Base-by-base conservation (phyloP, 1,284 basidiomycete genomes). In the Entoloma clypeatum region DNA sequence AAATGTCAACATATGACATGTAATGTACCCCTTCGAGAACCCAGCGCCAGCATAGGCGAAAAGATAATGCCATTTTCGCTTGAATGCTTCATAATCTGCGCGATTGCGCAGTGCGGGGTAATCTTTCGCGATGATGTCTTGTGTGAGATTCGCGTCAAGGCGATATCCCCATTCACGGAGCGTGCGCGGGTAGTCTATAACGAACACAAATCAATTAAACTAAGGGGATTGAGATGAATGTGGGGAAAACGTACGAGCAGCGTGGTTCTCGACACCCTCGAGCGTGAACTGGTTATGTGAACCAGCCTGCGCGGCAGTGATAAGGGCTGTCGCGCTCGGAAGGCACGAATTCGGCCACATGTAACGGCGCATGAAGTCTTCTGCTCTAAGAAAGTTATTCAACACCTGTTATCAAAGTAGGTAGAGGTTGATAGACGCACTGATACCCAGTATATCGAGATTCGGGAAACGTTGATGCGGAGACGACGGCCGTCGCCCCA, bases 341-440 rank as follows among this genome's bases (percentile, higher is more conserved):
- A 92, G 67, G 61, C 86, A 89, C 1, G 87, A 89, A 52, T 93
- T 92, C 3, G 92, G 91, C 86, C 92, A 94, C 79, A 93, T 86
- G 67, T 90, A 94, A 52, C 85, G 84, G 37, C 86, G 78, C 77
- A 92, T 91, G 64, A 92, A 92, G 62, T 92, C 88, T 56, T 89
- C 83, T n/a, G 82, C 74, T 62, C 79, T 86, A 51, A 25, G 31
- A 30, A 35, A 33, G 18, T 21, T 10, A 32, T 42, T 51, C 26
- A 26, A 36, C 43, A 31, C 44, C 28, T 11, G 48, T 30, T 31
- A 23, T 18, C 23, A 43, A 21, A 27, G 25, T 25, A 13, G 25
- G 16, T 14, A 38, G 38, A 41, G 17, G 24, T 33, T 21, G 32
- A 31, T 43, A 38, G 8, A 71, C 79, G 54, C 50, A 83, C 81